These are phyloP conservation scores for Serendipita sp. DNA, from an alignment of 768 basidiomycete genomes.

Conservation along the genomic window DNA sequence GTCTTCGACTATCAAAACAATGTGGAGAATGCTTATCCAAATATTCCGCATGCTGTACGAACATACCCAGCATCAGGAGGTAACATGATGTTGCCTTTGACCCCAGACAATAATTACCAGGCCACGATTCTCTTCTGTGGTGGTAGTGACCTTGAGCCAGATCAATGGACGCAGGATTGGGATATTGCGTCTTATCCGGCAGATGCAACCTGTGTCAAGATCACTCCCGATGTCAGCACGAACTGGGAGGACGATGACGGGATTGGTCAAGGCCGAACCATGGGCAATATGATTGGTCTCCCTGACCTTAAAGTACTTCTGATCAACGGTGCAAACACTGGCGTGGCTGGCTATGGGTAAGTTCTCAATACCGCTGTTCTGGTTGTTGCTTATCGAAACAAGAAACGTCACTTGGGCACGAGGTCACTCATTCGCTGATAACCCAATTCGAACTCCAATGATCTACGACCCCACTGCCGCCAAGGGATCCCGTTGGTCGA, in stretches of 20 bases:
- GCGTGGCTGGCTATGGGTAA: constrained; percentile 76
- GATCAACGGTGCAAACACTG: constrained; percentile 69
- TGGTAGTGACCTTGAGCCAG: constrained; percentile 46
- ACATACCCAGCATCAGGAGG: constrained; percentile 87
- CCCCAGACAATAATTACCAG: constrained; percentile 72
- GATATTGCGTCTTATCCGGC: constrained; percentile 20
- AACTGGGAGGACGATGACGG: constrained; percentile 45
- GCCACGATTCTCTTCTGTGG: constrained; percentile 86
- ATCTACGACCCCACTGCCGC: constrained; percentile 69
- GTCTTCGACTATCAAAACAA: constrained; percentile 37
- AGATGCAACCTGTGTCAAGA: constrained; percentile 33
- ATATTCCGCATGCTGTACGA: constrained; percentile 61
- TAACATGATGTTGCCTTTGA: constrained; percentile 78
- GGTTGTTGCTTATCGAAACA: too few relatives aligned
- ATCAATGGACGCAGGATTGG: constrained; percentile 17
- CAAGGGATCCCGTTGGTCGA: constrained; percentile 59
- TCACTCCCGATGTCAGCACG: constrained; percentile 63
- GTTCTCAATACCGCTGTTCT: constrained; percentile 30
- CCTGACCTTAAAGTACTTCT: constrained; percentile 66
- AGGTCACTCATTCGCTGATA: constrained; percentile 49
- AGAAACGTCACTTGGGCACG: constrained; percentile 51
- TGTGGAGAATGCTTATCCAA: constrained; percentile 44
- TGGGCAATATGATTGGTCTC: constrained; percentile 84
- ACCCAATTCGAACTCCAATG: constrained; percentile 62
- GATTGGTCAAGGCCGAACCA: constrained; percentile 61